Evolutionary conservation across 192 early-diverging fungal genomes (phyloP), one percentile per base, ranked within the genome.

Genomic region (Umbelopsis ramanniana): DNA sequence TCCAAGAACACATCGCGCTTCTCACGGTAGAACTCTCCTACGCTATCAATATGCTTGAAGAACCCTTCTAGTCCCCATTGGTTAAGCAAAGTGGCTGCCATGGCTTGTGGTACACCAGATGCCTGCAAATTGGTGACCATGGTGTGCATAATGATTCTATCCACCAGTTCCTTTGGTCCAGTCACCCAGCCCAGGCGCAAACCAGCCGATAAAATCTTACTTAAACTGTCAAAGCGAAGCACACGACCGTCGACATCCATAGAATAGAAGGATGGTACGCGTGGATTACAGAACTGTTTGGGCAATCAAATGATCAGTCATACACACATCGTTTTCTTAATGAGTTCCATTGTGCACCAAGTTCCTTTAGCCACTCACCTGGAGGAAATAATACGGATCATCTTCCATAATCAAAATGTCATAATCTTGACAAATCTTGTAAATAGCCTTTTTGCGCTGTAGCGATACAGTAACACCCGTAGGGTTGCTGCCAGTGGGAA

Each of bases 331-430:
- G 29, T 29, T 29, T 29, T 29, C 29, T 3, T 29, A 3, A 29
- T 29, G 29, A 29, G 3, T 29, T 3, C 29, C 29, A 29, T 29
- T 3, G 3, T 29, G 29, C 29, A 29, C 29, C 29, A 29, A 29
- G 29, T 29, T 29, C 29, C 29, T 29, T 29, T 29, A 29, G 29
- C 29, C 70, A 29, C 79, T 79, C 66, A 89, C 87, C 81, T 97
- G 96, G 38, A 98, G 78, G 66, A 94, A 97, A 72, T 93, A 97
- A 76, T 98, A 98, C 19, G 97, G 96, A 77, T 97, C 97, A 72
- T 98, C 97, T 76, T 98, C 97, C 29, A 97, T 79, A 35, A 98
- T 93, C 19, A 98, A 79, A 54, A 98, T 69, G 54, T 94, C 82
- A 77, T 93, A 91, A 71, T 89, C 83, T 55, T 84, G 84, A 9